Evolutionary conservation across 73 alveolate genomes (phyloP), one percentile per base, ranked within the genome.

Genomic region (Breviolum minutum): DNA sequence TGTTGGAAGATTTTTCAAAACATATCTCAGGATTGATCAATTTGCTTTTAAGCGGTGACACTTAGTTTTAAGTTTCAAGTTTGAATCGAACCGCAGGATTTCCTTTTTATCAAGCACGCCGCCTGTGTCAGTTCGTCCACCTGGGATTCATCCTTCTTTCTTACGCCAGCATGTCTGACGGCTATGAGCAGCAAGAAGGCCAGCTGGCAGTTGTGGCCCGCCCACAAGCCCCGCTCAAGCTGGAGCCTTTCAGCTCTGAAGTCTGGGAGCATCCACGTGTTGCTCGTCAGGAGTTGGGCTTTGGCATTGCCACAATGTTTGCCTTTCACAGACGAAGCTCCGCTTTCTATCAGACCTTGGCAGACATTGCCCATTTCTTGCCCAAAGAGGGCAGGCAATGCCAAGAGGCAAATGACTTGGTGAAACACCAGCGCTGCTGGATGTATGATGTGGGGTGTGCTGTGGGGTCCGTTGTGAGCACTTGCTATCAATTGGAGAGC

Each of bases 371-470:
- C 54, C 24, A 66, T 8, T 88, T 29, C 84, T 76, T 88, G 73
- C 85, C 95, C 9, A 32, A 76, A 20, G 84, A 66, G 6, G 95
- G 95, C 0, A 2, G 2, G 22, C 27, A 30, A 5, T 63, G 71
- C 27, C 48, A 13, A 14, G 95, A 88, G 40, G 95, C 85, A n/a
- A n/a, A n/a, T n/a, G n/a, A n/a, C 85, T 30, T 88, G 95, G 20
- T 88, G 64, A 69, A 71, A 17, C 12, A 48, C 24, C 95, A 88
- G 85, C 83, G 95, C 62, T 66, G 27, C 22, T 88, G 95, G 95
- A 88, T 88, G 95, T 88, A 29, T 69, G 95, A 88, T 26, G 95
- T 88, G 30, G 95, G 85, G 40, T 64, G 82, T 11, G 95, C 66
- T n/a, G 85, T 88, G 8, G 95, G 85, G 10, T 32, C 12, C 6